Percentiles rank a stretch among this genome's conserved stretches.
Evolutionary conservation across 2,329 filamentous ascomycete genomes (phyloP).

Genomic region (Trichoderma hamatum): DNA sequence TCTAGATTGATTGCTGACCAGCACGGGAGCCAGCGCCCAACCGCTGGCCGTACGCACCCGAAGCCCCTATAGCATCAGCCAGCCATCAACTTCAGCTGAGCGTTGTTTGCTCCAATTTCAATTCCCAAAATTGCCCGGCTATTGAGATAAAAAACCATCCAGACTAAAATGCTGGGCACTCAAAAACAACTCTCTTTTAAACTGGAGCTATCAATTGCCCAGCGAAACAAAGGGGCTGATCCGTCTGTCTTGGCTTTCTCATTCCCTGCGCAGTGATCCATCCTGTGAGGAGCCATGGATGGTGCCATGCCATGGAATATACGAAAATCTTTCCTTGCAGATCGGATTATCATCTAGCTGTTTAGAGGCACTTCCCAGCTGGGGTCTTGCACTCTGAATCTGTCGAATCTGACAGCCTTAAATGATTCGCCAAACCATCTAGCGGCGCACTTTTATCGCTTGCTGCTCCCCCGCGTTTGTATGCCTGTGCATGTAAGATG

Average conservation of each 20-base stretch:
- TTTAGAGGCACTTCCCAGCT: background rate
- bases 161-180: background rate
- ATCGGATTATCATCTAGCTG: background rate
- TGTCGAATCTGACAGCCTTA: background rate
- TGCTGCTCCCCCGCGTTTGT: background rate
- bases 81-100: background rate
- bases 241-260: conserved; percentile 3
- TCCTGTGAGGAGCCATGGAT: conserved; percentile 6
- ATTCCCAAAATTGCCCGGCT: background rate
- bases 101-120: background rate
- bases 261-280: conserved; percentile 14
- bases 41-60: background rate
- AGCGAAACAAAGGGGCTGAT: background rate
- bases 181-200: background rate
- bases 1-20: conserved; percentile 2
- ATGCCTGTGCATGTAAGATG: background rate
- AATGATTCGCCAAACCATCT: background rate
- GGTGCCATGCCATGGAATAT: conserved; percentile 2
- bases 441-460: background rate
- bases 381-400: background rate
- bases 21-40: background rate
- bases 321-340: conserved; percentile 1
- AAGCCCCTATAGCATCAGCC: background rate
- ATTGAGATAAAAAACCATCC: background rate
- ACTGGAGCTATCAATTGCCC: background rate